phyloP scores from a whole-genome alignment of 768 basidiomycete genomes.

The Mycena chlorophos region DNA sequence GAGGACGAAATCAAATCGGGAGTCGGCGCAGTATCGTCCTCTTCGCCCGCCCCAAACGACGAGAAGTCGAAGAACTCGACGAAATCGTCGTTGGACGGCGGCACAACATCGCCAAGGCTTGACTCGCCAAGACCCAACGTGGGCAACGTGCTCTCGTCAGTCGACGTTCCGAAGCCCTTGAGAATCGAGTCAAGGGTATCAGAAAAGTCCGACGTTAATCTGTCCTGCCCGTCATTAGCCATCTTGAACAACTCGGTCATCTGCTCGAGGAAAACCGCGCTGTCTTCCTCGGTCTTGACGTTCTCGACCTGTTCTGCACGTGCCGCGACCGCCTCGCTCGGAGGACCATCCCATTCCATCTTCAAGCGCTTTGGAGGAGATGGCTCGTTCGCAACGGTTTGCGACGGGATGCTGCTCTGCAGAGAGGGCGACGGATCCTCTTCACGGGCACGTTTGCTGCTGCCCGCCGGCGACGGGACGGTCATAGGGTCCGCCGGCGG shows the following conservation, averaged over 20 bases:
- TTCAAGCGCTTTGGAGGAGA: conserved; percentile 74
- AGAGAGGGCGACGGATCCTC: conserved; percentile 45
- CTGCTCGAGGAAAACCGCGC: conserved; percentile 58
- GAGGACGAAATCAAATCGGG: conserved; percentile 72
- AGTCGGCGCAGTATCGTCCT: conserved; percentile 65
- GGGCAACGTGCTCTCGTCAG: conserved; percentile 36
- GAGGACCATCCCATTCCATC: conserved; percentile 68
- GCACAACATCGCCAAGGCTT: conserved; percentile 25
- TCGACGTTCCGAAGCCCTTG: conserved; percentile 47
- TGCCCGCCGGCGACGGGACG: conserved; percentile 25
- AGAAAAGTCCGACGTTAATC: conserved; percentile 50
- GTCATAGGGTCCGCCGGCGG: conserved; percentile 16
- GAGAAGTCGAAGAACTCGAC: conserved; percentile 72
- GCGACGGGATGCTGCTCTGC: conserved; percentile 24
- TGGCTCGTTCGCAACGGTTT: conserved; percentile 45
- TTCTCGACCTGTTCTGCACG: conserved; percentile 45
- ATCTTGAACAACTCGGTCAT: conserved; percentile 65
- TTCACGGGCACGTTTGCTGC: conserved; percentile 52
- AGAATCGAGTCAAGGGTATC: conserved; percentile 64
- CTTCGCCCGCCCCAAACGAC: conserved; percentile 54
- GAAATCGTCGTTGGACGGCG: conserved; percentile 47
- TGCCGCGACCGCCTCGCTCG: conserved; percentile 49
- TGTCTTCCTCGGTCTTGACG: conserved; percentile 69
- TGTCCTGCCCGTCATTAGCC: conserved; percentile 47
- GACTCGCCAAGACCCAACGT: conserved; percentile 37